These are phyloP conservation scores for Bifiguratus adelaidae DNA, from an alignment of 192 early-diverging fungal genomes.

Conservation along the genomic window DNA sequence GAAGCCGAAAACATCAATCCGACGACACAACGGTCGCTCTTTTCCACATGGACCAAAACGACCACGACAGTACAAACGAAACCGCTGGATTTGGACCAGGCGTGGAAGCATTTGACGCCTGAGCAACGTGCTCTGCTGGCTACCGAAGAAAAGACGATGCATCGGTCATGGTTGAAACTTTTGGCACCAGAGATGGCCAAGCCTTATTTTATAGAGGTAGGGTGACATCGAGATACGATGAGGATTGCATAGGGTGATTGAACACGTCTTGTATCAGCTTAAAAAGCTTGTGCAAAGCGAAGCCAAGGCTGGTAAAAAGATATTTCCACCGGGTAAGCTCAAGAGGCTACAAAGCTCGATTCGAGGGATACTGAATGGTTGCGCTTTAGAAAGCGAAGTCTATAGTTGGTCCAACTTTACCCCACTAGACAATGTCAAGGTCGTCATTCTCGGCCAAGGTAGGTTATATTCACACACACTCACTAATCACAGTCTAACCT, in stretches of 20 bases:
- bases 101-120: no score
- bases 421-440: slow-evolving; percentile 53
- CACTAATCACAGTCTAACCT: not conserved
- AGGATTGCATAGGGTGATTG: not conserved
- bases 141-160: slow-evolving; percentile 62
- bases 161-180: slow-evolving; percentile 58
- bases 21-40: no score
- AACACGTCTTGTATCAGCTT: slow-evolving; percentile 23
- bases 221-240: not conserved
- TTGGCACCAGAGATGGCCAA: slow-evolving; percentile 49
- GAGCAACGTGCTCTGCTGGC: slow-evolving; percentile 21
- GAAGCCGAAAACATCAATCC: no score
- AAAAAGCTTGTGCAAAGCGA: slow-evolving; percentile 62
- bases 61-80: no score
- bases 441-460: slow-evolving; percentile 94
- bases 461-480: slow-evolving; percentile 7
- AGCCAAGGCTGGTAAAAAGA: slow-evolving; percentile 22
- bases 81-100: no score
- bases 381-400: slow-evolving; percentile 37
- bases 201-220: slow-evolving; percentile 45
- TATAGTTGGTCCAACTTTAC: slow-evolving; percentile 80
- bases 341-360: not conserved
- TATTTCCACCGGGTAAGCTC: slow-evolving; percentile 57
- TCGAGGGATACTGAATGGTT: not conserved
- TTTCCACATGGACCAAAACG: no score